Evolutionary conservation across 2,329 filamentous ascomycete species (phyloP), one percentile per base, ranked within the genome.

Genomic region (Paramyrothecium roridum): DNA sequence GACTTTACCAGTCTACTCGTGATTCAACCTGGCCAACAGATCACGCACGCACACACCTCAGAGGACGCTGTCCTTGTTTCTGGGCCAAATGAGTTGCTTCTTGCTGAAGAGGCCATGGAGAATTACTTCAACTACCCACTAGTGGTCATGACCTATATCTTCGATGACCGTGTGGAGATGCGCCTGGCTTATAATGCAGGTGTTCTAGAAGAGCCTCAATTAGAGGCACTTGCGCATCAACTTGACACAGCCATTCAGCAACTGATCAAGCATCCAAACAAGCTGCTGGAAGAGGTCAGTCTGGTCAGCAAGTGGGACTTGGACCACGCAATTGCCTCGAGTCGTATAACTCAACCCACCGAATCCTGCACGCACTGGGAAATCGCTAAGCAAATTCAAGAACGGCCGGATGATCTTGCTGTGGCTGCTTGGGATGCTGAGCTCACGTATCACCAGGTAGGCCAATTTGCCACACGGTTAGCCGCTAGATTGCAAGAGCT

Each of bases 1-100:
- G 76, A 80, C 53, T 74, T 82, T 51, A 75, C 76, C 13, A 82
- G 48, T 33, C 23, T 50, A 11, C 48, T 50, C 8, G 48, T 50
- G n/a, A 30, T 50, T 12, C 48, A 50, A 17, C 48, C 48, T 19
- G 30, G 17, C 2, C 48, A 50, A 23, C 48, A 50, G 3, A 50
- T 50, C 26, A 30, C 30, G 6, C 21, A 33, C n/a, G 48, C 22
- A 26, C 21, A 19, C 26, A 43, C 37, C 16, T 17, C 77, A 6
- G 37, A 43, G 7, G 37, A 43, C 16, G 37, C 13, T 43, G n/a
- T 43, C n/a, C 37, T 43, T 13, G n/a, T 43, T 3, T 17, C n/a
- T 16, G 37, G 37, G 13, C 37, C 13, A 19, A 19, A 43, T 6
- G 37, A 43, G 12, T 19, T 17, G n/a, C 13, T 17, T 3, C 13